Percentiles rank a stretch among this genome's conserved stretches.
Evolutionary conservation across 345 rosid genomes (phyloP).

Genomic region (Arabis hirsuta): DNA sequence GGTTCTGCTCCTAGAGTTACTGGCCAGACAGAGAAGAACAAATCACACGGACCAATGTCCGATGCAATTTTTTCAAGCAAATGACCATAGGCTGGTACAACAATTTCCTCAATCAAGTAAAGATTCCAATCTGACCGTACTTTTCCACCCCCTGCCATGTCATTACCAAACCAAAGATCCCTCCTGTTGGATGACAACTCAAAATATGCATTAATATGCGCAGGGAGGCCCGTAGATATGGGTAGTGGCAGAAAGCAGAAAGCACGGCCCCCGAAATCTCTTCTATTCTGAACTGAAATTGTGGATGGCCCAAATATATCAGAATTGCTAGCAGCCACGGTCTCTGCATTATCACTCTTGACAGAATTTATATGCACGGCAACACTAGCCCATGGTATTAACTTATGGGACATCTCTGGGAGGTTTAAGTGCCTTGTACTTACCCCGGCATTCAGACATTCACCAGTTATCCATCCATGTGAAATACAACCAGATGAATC

Average conservation of each 20-base stretch:
- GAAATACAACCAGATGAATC: constrained; percentile 57
- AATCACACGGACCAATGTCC: constrained; percentile 80
- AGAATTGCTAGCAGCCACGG: constrained; percentile 35
- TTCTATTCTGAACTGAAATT: constrained; percentile 50
- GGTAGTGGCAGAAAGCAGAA: constrained; percentile 96
- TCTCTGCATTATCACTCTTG: constrained; percentile 42
- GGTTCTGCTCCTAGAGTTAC: constrained; percentile 69
- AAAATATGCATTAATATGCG: constrained; percentile 91
- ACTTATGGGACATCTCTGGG: constrained; percentile 62
- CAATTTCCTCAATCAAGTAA: constrained; percentile 78
- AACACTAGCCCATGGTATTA: constrained; percentile 95
- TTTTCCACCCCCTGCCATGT: constrained; percentile 97
- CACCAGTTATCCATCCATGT: constrained; percentile 92
- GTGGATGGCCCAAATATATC: constrained; percentile 59
- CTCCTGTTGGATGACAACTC: constrained; percentile 95
- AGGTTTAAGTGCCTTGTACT: constrained; percentile 46
- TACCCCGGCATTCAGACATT: constrained; percentile 67
- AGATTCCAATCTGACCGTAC: constrained; percentile 94
- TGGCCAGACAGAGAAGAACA: constrained; percentile 90
- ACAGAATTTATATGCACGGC: constrained; percentile 82
- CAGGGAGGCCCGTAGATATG: constrained; percentile 85
- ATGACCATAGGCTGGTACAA: constrained; percentile 86
- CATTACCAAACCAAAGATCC: constrained; percentile 98
- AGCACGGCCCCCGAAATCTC: constrained; percentile 87
- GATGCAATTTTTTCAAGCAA: constrained; percentile 88